These are phyloP conservation scores for Biscogniauxia marginata DNA, from an alignment of 2,329 filamentous ascomycete genomes.

Conservation along the genomic window DNA sequence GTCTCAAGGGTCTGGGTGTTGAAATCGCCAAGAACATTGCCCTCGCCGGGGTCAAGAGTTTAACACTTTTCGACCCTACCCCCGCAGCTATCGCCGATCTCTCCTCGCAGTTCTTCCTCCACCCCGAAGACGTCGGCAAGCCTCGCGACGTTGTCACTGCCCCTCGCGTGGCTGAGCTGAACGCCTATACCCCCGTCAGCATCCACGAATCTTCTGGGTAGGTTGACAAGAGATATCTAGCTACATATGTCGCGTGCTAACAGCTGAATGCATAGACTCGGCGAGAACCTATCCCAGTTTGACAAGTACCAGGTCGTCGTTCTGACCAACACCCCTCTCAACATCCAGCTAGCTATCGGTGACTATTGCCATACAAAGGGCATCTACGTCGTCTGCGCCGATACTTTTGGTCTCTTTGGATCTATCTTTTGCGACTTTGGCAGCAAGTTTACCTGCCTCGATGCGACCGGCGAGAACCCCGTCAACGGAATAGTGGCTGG, in stretches of 20 bases:
- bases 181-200: slow-evolving; percentile 89
- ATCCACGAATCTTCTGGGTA: slow-evolving; percentile 65
- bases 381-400: slow-evolving; percentile 84
- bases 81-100: slow-evolving; percentile 84
- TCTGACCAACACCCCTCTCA: slow-evolving; percentile 78
- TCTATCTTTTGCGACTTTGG: slow-evolving; percentile 98
- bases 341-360: slow-evolving; percentile 78
- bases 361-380: slow-evolving; percentile 94
- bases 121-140: slow-evolving; percentile 84
- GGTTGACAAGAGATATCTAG: slow-evolving; percentile 6
- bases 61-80: slow-evolving; percentile 88
- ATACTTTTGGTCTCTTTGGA: slow-evolving; percentile 92
- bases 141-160: slow-evolving; percentile 83
- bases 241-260: slow-evolving; percentile 5
- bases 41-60: slow-evolving; percentile 94
- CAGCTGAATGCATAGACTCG: slow-evolving; percentile 54
- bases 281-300: slow-evolving; percentile 73
- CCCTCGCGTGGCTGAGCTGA: slow-evolving; percentile 88
- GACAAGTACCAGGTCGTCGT: slow-evolving; percentile 93
- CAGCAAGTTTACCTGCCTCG: slow-evolving; percentile 85
- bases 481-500: slow-evolving; percentile 84
- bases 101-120: slow-evolving; percentile 96
- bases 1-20: slow-evolving; percentile 89
- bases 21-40: slow-evolving; percentile 99
- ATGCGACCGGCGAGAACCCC: slow-evolving; percentile 86